phyloP scores from a whole-genome alignment of 805 yeast species.

The Saccharomycopsis olivae region DNA sequence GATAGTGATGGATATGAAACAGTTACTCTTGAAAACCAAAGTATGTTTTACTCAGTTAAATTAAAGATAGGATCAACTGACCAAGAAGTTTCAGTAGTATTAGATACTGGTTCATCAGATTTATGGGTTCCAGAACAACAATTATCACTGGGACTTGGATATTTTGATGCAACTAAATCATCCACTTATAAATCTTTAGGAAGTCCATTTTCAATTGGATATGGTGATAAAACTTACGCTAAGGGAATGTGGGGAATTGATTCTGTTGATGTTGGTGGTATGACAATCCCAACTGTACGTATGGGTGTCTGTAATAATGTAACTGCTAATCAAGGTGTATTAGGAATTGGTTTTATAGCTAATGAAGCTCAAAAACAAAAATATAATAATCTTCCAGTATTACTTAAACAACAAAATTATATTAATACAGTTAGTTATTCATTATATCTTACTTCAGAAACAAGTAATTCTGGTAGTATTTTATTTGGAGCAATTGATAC shows the following conservation, averaged over 20 bases:
- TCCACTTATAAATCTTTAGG: constrained; percentile 26
- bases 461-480: constrained; percentile 7
- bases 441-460: constrained; percentile 6
- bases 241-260: constrained; percentile 35
- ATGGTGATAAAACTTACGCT: constrained; percentile 41
- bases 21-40: constrained; percentile 9
- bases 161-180: constrained; percentile 27
- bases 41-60: constrained; percentile 7
- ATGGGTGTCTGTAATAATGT: constrained; percentile 9
- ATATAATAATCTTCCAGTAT: constrained; percentile 27
- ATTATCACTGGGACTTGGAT: constrained; percentile 22
- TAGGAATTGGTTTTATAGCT: constrained; percentile 15
- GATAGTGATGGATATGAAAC: too few relatives aligned
- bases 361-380: constrained; percentile 25
- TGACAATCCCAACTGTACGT: constrained; percentile 15
- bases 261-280: constrained; percentile 15
- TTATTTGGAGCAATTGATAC: constrained; percentile 15
- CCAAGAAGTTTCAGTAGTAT: constrained; percentile 15
- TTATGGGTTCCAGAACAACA: constrained; percentile 22
- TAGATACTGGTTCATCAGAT: constrained; percentile 28
- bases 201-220: constrained; percentile 28
- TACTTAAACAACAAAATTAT: constrained; percentile 29
- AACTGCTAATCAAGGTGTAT: constrained; percentile 37
- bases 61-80: constrained; percentile 8
- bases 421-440: constrained; percentile 9